Percentiles rank a stretch among this genome's conserved stretches.
These are phyloP conservation scores for Gossypium trilobum DNA, from an alignment of 441 rosid genomes.

Conservation along the genomic window DNA sequence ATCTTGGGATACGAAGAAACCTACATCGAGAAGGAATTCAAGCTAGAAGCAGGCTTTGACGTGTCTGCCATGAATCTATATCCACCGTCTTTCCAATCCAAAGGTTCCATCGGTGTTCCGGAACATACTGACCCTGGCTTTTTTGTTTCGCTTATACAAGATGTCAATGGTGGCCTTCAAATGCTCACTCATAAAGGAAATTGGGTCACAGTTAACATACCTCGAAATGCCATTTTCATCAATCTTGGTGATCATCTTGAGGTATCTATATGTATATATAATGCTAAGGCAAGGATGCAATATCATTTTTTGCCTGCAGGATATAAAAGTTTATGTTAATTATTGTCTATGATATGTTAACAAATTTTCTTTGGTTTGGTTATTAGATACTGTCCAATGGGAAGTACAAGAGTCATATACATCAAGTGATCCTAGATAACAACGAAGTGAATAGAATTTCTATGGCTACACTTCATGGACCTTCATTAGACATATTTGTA, in stretches of 20 bases:
- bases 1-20: constrained; percentile 23
- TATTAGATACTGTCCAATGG: constrained; percentile 26
- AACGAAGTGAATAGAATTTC: constrained; percentile 23
- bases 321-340: neutral
- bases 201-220: constrained; percentile 19
- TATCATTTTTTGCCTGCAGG: neutral
- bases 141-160: constrained; percentile 26
- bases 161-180: constrained; percentile 27
- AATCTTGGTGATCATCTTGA: constrained; percentile 28
- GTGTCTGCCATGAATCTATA: constrained; percentile 27
- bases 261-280: constrained; percentile 13
- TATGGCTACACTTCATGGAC: constrained; percentile 28
- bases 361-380: neutral
- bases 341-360: neutral
- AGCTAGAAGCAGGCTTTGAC: constrained; percentile 23
- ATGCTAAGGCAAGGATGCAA: neutral
- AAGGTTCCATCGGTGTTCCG: constrained; percentile 18
- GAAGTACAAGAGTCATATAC: constrained; percentile 28
- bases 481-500: constrained; percentile 22
- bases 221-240: constrained; percentile 22
- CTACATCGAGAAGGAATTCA: constrained; percentile 22
- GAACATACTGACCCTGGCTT: constrained; percentile 32
- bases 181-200: constrained; percentile 19
- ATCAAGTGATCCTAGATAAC: constrained; percentile 23
- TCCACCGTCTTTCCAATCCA: constrained; percentile 22